Percentiles rank a stretch among this genome's conserved stretches.
Evolutionary conservation across 2,329 filamentous ascomycete species (phyloP).

Genomic region (Fusarium tanahbumbuense): DNA sequence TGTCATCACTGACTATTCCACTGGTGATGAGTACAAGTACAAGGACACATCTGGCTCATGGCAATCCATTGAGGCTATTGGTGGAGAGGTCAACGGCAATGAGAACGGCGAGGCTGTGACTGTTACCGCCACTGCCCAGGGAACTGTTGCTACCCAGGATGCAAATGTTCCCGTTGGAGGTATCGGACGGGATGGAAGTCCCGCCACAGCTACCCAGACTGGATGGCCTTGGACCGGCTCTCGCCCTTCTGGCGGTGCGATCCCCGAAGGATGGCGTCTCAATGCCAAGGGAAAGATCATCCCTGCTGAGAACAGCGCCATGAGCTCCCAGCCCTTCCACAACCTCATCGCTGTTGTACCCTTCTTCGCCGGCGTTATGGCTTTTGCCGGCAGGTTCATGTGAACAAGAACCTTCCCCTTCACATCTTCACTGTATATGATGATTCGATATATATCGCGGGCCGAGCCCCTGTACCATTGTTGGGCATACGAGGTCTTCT

Average conservation of each 20-base stretch:
- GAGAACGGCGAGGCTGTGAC: slow-evolving; percentile 64
- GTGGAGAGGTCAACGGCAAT: slow-evolving; percentile 79
- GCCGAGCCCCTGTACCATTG: slow-evolving; percentile 2
- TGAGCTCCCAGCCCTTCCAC: slow-evolving; percentile 45
- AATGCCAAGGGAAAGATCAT: slow-evolving; percentile 82
- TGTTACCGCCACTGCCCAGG: slow-evolving; percentile 69
- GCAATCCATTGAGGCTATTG: slow-evolving; percentile 84
- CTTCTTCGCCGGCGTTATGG: slow-evolving; percentile 44
- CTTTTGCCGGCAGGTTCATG: slow-evolving; percentile 42
- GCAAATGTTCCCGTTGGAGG: slow-evolving; percentile 78
- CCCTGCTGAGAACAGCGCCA: slow-evolving; percentile 66
- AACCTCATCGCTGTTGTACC: slow-evolving; percentile 43
- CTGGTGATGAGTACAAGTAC: slow-evolving; percentile 86
- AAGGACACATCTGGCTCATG: slow-evolving; percentile 81
- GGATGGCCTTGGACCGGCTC: slow-evolving; percentile 75
- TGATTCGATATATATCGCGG: slow-evolving; percentile 1
- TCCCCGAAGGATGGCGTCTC: slow-evolving; percentile 86
- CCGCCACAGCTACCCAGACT: slow-evolving; percentile 66
- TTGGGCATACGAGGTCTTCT: not conserved
- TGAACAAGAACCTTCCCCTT: slow-evolving; percentile 17
- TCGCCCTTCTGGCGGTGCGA: slow-evolving; percentile 63
- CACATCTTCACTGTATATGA: slow-evolving; percentile 21
- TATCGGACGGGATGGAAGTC: slow-evolving; percentile 67
- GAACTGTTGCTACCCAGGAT: slow-evolving; percentile 71
- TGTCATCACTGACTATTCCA: slow-evolving; percentile 89